phyloP scores from a whole-genome alignment of 257 asterid species.

The Nicotiana sylvestris region DNA sequence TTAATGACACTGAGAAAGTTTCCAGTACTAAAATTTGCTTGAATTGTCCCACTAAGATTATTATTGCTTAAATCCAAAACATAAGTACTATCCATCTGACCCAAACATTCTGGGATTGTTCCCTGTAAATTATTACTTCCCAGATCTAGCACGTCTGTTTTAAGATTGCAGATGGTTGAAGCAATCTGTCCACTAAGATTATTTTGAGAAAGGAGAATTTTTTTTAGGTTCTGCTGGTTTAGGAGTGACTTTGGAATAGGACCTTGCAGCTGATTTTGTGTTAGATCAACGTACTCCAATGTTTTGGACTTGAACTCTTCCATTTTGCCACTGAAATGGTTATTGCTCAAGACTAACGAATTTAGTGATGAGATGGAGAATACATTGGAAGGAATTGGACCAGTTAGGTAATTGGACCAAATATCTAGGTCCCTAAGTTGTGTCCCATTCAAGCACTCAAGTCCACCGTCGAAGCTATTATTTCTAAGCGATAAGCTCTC shows the following conservation, averaged over 20 bases:
- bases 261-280: neutral
- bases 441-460: neutral
- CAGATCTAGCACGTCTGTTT: rapidly evolving
- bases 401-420: neutral
- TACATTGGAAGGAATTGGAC: neutral
- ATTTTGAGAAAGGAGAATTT: rapidly evolving
- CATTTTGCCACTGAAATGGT: neutral
- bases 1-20: neutral
- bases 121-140: neutral
- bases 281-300: rapidly evolving
- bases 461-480: neutral
- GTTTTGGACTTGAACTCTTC: neutral
- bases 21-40: neutral
- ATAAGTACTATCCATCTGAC: rapidly evolving
- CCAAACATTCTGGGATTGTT: neutral
- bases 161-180: neutral
- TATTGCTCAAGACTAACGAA: rapidly evolving
- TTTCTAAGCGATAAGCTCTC: rapidly evolving
- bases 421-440: neutral
- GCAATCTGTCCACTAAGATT: neutral
- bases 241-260: neutral
- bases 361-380: neutral
- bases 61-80: neutral
- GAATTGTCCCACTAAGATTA: neutral
- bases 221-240: rapidly evolving